Base-by-base conservation (phyloP, 345 rosid genomes). In the Lepidium sativum region DNA sequence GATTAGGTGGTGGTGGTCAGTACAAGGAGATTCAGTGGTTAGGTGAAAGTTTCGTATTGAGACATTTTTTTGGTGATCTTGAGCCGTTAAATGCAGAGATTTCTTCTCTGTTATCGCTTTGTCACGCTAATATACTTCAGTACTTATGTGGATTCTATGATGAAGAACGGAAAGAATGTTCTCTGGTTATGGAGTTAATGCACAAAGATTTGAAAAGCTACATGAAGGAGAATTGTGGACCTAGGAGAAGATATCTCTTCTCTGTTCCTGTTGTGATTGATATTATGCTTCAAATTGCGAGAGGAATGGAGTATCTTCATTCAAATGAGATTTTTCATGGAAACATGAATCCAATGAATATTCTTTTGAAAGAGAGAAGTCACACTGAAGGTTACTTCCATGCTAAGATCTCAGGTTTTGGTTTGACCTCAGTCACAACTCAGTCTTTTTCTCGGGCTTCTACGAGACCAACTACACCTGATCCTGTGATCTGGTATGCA, bases 271-370 rank as follows among this genome's bases (percentile, higher is more conserved):
- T 86, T 20, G 84, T 82, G n/a, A 82, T 90, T 8, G 99, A 94
- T 69, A 73, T 90, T 6, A 80, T 94, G 92, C 81, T 86, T 60
- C 99, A 94, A 65, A 82, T 94, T 56, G 95, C 97, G 0, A 77
- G 99, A 77, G 96, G 97, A 9, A 85, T 90, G 96, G 97, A 88
- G 25, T 94, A 78, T 76, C 89, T 94, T 16, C 99, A 94, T 41
- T 80, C 91, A 0, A 69, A 61, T 16, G 79, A 83, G 59, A 75
- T 84, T 27, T 72, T 51, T 53, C 89, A 85, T 52, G 99, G 99
- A 21, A 85, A 90, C 37, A 70, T 94, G 73, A 90, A 83, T 58
- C 90, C 95, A 0, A 72, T 71, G 17, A 85, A 82, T 25, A 69
- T 94, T 54, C 78, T 84, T 67, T 73, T 90, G 63, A 90, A 80